phyloP scores from a whole-genome alignment of 1,284 basidiomycete genomes.

The Sutorius eximius region DNA sequence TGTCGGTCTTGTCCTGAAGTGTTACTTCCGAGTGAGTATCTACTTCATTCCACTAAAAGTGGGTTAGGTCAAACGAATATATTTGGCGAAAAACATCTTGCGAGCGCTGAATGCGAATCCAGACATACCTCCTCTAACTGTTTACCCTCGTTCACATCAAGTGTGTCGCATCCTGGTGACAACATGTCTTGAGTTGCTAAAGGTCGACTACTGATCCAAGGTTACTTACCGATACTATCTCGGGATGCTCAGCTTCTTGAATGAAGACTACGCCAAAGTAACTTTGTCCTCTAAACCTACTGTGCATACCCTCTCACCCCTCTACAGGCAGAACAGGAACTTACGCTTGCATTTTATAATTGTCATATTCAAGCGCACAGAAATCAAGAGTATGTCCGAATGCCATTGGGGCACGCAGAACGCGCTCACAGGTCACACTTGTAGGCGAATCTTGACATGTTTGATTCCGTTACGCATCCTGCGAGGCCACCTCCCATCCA shows the following conservation, averaged over 20 bases:
- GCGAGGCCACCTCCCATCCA: conserved; percentile 79
- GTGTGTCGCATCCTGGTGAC: conserved; percentile 44
- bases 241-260: conserved; percentile 91
- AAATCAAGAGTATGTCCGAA: conserved; percentile 75
- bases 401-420: background rate
- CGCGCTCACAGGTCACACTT: background rate
- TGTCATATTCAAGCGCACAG: conserved; percentile 67
- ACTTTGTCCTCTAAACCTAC: conserved; percentile 5
- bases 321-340: conserved; percentile 73
- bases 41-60: conserved; percentile 1
- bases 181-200: conserved; percentile 4
- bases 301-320: background rate
- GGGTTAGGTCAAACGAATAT: conserved; percentile 81
- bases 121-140: conserved; percentile 76
- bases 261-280: conserved; percentile 86
- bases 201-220: conserved; percentile 37
- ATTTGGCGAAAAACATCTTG: conserved; percentile 89
- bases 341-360: conserved; percentile 79
- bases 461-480: conserved; percentile 87
- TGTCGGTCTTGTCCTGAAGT: conserved; percentile 90
- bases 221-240: conserved; percentile 92
- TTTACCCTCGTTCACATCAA: conserved; percentile 85
- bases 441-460: conserved; percentile 84
- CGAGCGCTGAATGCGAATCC: conserved; percentile 84
- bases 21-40: conserved; percentile 83